Base-by-base conservation (phyloP, 2,329 filamentous ascomycete species). In the Diaporthe aspalathi region DNA sequence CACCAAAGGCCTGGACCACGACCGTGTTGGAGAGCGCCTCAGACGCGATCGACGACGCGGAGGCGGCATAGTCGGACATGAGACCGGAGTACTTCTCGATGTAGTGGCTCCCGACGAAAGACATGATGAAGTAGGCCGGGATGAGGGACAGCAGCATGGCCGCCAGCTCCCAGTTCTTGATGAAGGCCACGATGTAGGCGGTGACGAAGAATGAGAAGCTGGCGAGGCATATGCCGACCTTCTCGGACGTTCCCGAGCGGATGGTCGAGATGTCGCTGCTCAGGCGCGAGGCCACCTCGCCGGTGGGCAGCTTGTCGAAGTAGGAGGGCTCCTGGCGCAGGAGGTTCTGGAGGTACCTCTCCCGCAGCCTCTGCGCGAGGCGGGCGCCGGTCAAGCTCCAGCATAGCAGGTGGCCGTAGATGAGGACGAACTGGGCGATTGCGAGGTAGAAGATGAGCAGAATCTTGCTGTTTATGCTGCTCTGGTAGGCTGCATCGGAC, bases 241-340 rank as follows among this genome's bases (percentile, higher is more conserved):
- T 93, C 79, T 93, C 92, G 0, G 89, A 90, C 0, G 91, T 92
- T 9, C 91, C 92, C 0, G 87, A 87, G 74, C 91, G 91, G 68
- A 93, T 90, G 0, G 88, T 87, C 72, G 90, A 87, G 27, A 93
- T 90, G 75, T 93, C 91, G 65, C 85, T 84, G 77, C 90, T 90
- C 56, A 93, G 85, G n/a, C 91, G 85, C 12, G 89, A 88, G 1
- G 89, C 86, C 9, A 92, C 87, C 78, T 92, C 89, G 20, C 90
- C 90, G 0, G 90, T 84, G 63, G 89, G 86, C 12, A 90, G 83
- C 20, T 84, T 85, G 75, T 93, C 90, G 77, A 92, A 92, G 77
- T 88, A 92, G 11, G 88, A 82, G 0, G 89, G 85, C 70, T 92
- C 89, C 76, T 92, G 90, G 45, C 85, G 83, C 12, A 93, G 83